Evolutionary conservation across 305 asterid genomes (phyloP), one percentile per base, ranked within the genome.

Genomic region (Nicotiana rustica): DNA sequence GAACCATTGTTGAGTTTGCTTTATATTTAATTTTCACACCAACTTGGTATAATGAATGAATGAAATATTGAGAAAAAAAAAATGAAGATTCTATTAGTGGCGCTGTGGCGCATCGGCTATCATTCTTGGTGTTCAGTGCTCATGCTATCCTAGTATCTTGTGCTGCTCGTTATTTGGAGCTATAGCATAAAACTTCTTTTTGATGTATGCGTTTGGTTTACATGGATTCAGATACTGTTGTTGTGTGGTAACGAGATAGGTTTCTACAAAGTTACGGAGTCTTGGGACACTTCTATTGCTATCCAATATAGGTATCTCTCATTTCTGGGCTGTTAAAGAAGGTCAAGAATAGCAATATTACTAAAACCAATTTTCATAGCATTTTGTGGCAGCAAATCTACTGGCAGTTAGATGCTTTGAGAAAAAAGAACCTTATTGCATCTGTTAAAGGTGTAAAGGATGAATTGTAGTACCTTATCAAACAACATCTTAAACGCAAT

Each of bases 101-200:
- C 4, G 0, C 4, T 35, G 52, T 68, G 77, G 76, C 4, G 0
- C 4, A 68, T n/a, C 18, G 56, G 77, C 56, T 4, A 19, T 36
- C 77, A 68, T n/a, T 68, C 31, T 68, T 68, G 55, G 56, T 68
- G 55, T 36, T 44, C 31, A 68, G 77, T 68, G 56, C 56, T 68
- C 31, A 36, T 68, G 77, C 35, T 61, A 61, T 19, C 35, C 6
- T 0, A 7, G 49, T 41, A 41, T 41, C 49, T 41, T 41, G 35
- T 61, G 14, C 77, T 36, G n/a, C 77, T 68, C 21, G 25, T 68
- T 36, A 21, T 68, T 57, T 57, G 62, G 21, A 47, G 56, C 77
- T 68, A 36, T 68, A 68, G 10, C 55, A 36, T 68, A 36, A n/a
- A 67, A 36, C 77, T 10, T 67, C 9, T 9, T 25, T 36, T 68